Evolutionary conservation across 2,329 filamentous ascomycete genomes (phyloP), one percentile per base, ranked within the genome.

Genomic region (Ophiostoma himal-ulmi): DNA sequence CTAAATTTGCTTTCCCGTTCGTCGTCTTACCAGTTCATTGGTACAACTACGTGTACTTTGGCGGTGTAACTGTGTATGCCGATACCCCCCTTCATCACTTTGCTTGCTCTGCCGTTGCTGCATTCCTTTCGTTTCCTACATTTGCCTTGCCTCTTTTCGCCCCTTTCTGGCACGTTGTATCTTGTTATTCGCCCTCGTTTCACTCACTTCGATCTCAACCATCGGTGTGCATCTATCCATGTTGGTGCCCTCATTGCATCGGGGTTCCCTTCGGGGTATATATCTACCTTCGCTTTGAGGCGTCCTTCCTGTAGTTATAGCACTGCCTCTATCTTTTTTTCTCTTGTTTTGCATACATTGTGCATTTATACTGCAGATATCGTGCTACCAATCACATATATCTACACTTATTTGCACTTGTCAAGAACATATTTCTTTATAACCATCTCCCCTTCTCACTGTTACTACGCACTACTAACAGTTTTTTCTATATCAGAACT

Each of bases 51-150:
- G 17, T 30, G 8, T 26, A 14, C 57, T 62, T 17, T 62, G 57
- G 57, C 57, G 57, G 57, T 62, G 57, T 62, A 62, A 36, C 57
- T 62, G n/a, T 57, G 54, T 60, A 60, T 22, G 54, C 34, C 13
- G 4, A 34, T 60, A 17, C 54, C 54, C 7, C 54, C 54, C 41
- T 48, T 17, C 41, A 48, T 60, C 54, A 60, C 54, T 10, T 11
- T 22, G 8, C 22, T 13, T 26, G 48, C 48, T 54, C 54, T 60
- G 54, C 22, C 54, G 54, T 30, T 48, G 44, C 44, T n/a, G 44
- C 41, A 44, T 44, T 44, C 14, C 14, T 44, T 4, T 17, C 41
- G 17, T 44, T 44, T 44, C 41, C 44, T 48, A 20, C 20, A 48
- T 48, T 48, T 62, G 57, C 57, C 57, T 26, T 57, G 52, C 48